These are phyloP conservation scores for Xylaria sp. DNA, from an alignment of 2,329 filamentous ascomycete species.

Conservation along the genomic window DNA sequence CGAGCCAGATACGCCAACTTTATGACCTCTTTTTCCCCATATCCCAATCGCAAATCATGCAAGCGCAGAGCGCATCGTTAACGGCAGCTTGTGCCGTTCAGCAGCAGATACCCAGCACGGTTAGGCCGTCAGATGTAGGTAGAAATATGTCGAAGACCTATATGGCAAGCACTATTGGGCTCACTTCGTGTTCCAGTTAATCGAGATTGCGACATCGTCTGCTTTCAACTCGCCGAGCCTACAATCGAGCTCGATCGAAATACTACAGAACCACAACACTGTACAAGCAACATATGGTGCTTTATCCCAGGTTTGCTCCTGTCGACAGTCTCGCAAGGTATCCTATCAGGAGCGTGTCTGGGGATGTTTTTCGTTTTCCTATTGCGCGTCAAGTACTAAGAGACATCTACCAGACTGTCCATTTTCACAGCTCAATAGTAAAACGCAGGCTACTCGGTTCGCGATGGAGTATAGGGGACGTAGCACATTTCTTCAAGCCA, in stretches of 20 bases:
- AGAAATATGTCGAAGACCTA: not conserved
- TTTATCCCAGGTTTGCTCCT: not conserved
- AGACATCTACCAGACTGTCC: constrained; percentile 16
- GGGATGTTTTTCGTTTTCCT: not conserved
- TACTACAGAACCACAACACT: not conserved
- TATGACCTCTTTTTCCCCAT: not conserved
- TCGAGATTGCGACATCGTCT: not conserved
- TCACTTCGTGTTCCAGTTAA: not conserved
- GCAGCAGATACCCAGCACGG: too few relatives aligned
- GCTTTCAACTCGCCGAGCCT: constrained; percentile 10
- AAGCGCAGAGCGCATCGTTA: not conserved
- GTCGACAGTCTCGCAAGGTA: not conserved
- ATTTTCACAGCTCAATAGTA: not conserved
- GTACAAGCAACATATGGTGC: not conserved
- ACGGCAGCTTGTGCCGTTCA: not conserved
- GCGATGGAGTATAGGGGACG: not conserved
- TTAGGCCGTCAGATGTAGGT: constrained; percentile 1
- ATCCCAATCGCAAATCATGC: not conserved
- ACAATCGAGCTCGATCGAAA: constrained; percentile 5
- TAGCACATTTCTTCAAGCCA: not conserved
- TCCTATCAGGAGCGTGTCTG: not conserved
- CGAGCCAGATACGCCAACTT: not conserved
- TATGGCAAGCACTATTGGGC: not conserved
- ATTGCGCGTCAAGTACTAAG: not conserved
- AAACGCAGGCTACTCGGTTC: not conserved